These are phyloP conservation scores for Lolium multiflorum DNA, from an alignment of 176 grass and related monocot species.

Conservation along the genomic window DNA sequence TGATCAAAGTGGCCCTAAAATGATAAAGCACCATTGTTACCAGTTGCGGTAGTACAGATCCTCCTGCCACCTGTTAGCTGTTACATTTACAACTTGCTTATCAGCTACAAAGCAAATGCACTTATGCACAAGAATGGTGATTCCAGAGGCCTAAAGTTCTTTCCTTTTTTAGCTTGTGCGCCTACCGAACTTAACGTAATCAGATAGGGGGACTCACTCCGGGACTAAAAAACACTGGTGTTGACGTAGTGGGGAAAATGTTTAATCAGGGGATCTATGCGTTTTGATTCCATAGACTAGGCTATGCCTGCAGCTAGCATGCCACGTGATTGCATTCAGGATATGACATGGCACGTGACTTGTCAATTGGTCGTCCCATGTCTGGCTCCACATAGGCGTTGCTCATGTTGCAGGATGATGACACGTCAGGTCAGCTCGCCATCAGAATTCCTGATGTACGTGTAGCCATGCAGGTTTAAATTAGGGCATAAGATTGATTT, in stretches of 20 bases:
- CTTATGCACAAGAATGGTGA: not conserved
- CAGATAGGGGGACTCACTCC: not conserved
- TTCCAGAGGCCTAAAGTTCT: not conserved
- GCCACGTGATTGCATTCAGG: not conserved
- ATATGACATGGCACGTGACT: slow-evolving; percentile 7
- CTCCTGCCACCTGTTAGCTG: not conserved
- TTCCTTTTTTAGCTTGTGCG: slow-evolving; percentile 35
- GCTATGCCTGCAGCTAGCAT: not conserved
- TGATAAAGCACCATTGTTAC: not conserved
- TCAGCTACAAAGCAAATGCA: not conserved
- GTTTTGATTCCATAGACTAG: not conserved
- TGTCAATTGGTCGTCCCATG: not conserved
- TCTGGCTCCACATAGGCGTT: slow-evolving; percentile 8
- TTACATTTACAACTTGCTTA: not conserved
- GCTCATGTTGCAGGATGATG: not conserved
- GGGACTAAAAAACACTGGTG: not conserved
- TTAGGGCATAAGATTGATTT: slow-evolving; percentile 9
- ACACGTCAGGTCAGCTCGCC: not conserved
- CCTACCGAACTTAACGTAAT: slow-evolving; percentile 41
- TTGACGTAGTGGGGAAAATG: not conserved
- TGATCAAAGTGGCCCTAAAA: not conserved
- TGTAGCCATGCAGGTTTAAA: not conserved
- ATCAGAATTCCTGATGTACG: not conserved
- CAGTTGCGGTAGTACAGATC: not conserved
- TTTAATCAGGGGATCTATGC: not conserved